Base-by-base conservation (phyloP, 495 filamentous ascomycete genomes). In the Tricharina praecox region DNA sequence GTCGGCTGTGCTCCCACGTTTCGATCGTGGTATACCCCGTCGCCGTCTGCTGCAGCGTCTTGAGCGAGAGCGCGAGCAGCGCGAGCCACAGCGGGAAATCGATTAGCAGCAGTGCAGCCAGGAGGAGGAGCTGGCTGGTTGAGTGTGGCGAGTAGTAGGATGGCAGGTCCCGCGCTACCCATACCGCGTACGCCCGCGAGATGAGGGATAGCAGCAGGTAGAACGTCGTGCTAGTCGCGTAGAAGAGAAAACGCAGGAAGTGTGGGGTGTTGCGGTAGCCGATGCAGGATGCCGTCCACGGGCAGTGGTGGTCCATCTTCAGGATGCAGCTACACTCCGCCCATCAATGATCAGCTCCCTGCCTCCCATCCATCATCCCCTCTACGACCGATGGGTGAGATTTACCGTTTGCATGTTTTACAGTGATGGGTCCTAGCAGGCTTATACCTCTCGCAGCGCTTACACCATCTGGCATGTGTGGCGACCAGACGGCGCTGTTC, bases 231-330 rank as follows among this genome's bases (percentile, higher is more conserved):
- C 71, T 50, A 34, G 82, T 78, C 23, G 82, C 70, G 65, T 81
- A 93, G 60, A 82, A 69, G 19, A 95, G 66, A 63, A 95, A 94
- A 42, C 86, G 86, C 13, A 90, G 61, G 63, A 93, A 94, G 64
- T 93, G 79, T 9, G 87, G 86, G 57, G 88, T 81, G 10, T 87
- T 92, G 45, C 78, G 76, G 61, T 93, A 73, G 2, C 86, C 94
- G 35, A 96, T 85, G 65, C 90, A 97, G 62, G 92, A 95, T 35
- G 68, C 65, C 1, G 86, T 95, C 90, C 90, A 97, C 0, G 90
- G 87, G 59, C 90, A 97, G 66, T 97, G 90, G 64, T 97, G 90
- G 68, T 97, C 90, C 92, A 97, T 96, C 61, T 83, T 86, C 1
- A 86, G 82, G 49, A 96, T 79, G 64, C 90, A 97, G 62, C 79